phyloP scores from a whole-genome alignment of 2,329 filamentous ascomycete genomes.

The Volutella citrinella region DNA sequence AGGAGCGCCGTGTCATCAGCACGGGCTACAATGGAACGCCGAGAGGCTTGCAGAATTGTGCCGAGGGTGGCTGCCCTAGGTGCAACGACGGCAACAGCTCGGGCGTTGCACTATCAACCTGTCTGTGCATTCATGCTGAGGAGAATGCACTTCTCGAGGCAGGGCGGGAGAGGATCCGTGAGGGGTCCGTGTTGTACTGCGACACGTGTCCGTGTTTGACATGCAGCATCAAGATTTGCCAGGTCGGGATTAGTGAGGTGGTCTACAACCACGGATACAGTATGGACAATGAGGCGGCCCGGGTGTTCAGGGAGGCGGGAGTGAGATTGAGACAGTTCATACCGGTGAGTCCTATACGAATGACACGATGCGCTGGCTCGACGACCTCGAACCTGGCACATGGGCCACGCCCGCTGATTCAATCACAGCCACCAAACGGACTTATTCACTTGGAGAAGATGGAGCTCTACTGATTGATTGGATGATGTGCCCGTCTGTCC shows the following conservation, averaged over 20 bases:
- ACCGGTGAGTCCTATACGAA: conserved; percentile 54
- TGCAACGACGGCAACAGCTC: conserved; percentile 74
- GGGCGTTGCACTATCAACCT: conserved; percentile 77
- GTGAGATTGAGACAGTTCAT: conserved; percentile 84
- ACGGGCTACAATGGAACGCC: conserved; percentile 99
- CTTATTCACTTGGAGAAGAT: conserved; percentile 60
- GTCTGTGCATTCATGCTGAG: conserved; percentile 95
- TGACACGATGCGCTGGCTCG: conserved; percentile 1
- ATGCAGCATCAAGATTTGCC: conserved; percentile 97
- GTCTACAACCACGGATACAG: conserved; percentile 93
- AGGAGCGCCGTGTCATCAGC: conserved; percentile 81
- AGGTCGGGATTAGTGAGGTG: conserved; percentile 93
- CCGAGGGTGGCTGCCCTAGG: conserved; percentile 82
- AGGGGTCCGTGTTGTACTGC: conserved; percentile 83
- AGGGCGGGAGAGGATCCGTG: conserved; percentile 82
- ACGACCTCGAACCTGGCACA: no score
- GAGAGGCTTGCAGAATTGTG: conserved; percentile 82
- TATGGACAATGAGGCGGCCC: conserved; percentile 83
- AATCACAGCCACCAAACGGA: conserved; percentile 57
- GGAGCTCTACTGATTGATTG: conserved; percentile 36
- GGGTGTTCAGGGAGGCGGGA: conserved; percentile 79
- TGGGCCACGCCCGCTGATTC: conserved; percentile 18
- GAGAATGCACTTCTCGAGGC: conserved; percentile 96
- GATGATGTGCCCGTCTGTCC: no score
- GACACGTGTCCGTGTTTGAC: conserved; percentile 96